phyloP scores from a whole-genome alignment of 2,329 filamentous ascomycete genomes.

The Sarocladium kiliense region DNA sequence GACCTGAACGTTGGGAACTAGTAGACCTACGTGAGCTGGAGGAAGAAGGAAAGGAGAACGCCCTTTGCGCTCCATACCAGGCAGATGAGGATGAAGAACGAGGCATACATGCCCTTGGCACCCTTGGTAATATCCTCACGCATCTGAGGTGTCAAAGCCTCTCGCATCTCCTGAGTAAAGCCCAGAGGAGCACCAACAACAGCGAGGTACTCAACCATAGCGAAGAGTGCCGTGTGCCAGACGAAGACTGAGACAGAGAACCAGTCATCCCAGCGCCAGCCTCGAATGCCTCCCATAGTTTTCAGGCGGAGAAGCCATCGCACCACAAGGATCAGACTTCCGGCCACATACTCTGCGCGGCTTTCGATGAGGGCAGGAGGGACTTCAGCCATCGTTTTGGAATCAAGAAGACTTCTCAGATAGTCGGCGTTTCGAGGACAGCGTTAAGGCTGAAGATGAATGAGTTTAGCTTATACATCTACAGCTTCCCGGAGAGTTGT shows the following conservation, averaged over 20 bases:
- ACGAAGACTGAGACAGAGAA: conserved; percentile 10
- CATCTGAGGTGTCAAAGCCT: conserved; percentile 8
- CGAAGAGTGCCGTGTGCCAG: conserved; percentile 9
- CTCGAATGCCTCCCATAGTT: background rate
- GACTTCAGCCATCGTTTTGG: background rate
- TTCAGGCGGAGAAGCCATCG: conserved; percentile 3
- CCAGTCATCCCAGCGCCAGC: conserved; percentile 10
- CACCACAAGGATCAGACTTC: conserved; percentile 4
- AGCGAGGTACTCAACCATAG: conserved; percentile 9
- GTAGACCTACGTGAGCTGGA: conserved; percentile 6
- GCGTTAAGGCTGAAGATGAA: too few species aligned
- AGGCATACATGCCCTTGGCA: conserved; percentile 10
- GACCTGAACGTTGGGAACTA: background rate
- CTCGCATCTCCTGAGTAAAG: conserved; percentile 8
- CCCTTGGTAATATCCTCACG: conserved; percentile 2
- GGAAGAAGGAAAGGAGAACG: conserved; percentile 7
- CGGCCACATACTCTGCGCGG: conserved; percentile 5
- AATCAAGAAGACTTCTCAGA: too few species aligned
- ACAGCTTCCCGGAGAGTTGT: too few species aligned
- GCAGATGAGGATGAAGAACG: conserved; percentile 10
- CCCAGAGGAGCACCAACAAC: conserved; percentile 7
- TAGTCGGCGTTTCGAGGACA: too few species aligned
- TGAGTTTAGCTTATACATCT: too few species aligned
- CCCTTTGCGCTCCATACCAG: conserved; percentile 11
- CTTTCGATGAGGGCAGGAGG: conserved; percentile 4